Evolutionary conservation across 225 moss, liverwort and hornwort genomes (phyloP).

Genomic region (Anthoceros angustus): DNA sequence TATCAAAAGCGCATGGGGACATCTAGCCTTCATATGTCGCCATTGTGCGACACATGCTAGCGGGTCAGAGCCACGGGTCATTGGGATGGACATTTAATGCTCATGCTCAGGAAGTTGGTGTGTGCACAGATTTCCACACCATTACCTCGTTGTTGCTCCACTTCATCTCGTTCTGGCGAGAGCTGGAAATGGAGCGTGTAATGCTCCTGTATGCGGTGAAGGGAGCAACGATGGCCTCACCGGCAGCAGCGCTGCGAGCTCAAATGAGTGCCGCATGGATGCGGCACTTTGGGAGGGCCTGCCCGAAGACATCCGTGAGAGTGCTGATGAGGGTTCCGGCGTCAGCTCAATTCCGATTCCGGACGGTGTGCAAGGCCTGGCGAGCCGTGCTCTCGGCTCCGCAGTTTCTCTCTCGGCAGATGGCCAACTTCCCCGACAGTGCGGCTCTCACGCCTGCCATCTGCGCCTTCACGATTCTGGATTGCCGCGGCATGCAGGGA

Average conservation of each 20-base stretch:
- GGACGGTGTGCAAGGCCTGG: conserved; percentile 1
- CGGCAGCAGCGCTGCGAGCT: not conserved
- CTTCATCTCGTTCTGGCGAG: too few species aligned
- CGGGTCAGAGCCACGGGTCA: too few species aligned
- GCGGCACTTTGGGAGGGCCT: not conserved
- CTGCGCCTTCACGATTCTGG: conserved; percentile 4
- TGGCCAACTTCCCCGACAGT: not conserved
- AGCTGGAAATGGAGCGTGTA: not conserved
- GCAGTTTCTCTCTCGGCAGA: not conserved
- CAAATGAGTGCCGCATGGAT: not conserved
- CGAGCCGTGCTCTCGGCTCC: not conserved
- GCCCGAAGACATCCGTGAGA: not conserved
- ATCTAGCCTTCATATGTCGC: too few species aligned
- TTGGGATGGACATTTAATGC: too few species aligned
- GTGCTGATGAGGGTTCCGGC: conserved; percentile 1
- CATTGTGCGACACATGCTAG: too few species aligned
- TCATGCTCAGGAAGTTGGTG: too few species aligned
- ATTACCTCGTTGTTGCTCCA: too few species aligned
- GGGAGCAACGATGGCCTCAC: not conserved
- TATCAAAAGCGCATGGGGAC: too few species aligned
- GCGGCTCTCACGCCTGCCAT: not conserved
- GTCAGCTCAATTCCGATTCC: not conserved
- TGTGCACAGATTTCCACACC: too few species aligned
- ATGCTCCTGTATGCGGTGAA: not conserved
- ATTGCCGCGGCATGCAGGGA: not conserved